Percentiles rank a stretch among this genome's conserved stretches.
phyloP scores from a whole-genome alignment of 257 asterid genomes.

The Nicotiana tomentosiformis region DNA sequence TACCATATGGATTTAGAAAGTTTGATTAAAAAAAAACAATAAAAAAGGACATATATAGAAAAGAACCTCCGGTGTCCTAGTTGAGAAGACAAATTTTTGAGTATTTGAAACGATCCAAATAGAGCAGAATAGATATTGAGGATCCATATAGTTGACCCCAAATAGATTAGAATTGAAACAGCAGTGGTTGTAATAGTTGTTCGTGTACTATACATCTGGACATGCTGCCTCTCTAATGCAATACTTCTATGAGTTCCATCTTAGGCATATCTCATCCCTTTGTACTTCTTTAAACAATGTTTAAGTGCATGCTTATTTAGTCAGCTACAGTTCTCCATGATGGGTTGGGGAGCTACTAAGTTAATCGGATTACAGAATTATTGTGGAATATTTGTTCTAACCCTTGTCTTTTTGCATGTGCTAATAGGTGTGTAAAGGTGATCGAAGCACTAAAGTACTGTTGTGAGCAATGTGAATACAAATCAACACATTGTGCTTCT shows the following conservation, averaged over 20 bases:
- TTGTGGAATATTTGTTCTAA: neutral
- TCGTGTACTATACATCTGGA: neutral
- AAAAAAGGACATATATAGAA: too few relatives aligned
- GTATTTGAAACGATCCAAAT: neutral
- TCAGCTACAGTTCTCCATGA: neutral
- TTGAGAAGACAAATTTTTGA: neutral
- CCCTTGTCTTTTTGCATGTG: slow-evolving; percentile 11
- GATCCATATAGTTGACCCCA: neutral
- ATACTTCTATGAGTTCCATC: neutral
- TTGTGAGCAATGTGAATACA: slow-evolving; percentile 77
- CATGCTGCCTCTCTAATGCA: neutral
- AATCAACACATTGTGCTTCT: slow-evolving; percentile 94
- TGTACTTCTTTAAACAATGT: neutral
- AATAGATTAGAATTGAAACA: neutral
- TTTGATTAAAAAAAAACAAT: too few relatives aligned
- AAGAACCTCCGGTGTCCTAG: neutral
- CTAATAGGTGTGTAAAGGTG: slow-evolving; percentile 65
- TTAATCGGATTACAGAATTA: neutral
- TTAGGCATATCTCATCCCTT: neutral
- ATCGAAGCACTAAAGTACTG: slow-evolving; percentile 71
- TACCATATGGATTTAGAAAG: too few relatives aligned
- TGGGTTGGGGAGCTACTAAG: neutral
- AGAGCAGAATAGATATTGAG: neutral
- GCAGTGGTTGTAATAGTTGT: neutral
- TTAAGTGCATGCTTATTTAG: neutral